A percentile compares a stretch with the other conserved stretches of the same genome.
Conservation (phyloP, 768 basidiomycete species). For the Amyloporia xantha region DNA sequence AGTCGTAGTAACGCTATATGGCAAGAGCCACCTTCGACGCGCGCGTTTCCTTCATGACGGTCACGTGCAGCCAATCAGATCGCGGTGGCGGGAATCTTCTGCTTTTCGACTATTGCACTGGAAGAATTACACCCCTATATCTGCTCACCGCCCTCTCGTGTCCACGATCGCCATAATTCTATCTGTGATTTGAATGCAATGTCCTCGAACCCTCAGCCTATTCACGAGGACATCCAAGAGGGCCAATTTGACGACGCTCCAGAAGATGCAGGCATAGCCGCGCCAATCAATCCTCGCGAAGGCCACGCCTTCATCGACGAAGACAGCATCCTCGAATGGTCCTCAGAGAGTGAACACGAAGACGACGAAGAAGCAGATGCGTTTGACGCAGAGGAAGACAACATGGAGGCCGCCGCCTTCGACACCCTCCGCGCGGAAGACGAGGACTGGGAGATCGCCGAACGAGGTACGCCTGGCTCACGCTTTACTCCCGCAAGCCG, state of each 20-base stretch:
- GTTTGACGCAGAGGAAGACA: conserved; percentile 34
- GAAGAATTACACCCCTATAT: no score
- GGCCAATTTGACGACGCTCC: conserved; percentile 63
- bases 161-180: no score
- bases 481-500: conserved; percentile 1
- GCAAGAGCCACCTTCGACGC: no score
- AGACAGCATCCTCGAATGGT: conserved; percentile 18
- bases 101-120: no score
- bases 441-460: conserved; percentile 85
- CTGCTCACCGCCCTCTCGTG: no score
- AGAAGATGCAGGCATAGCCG: conserved; percentile 7
- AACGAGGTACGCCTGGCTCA: conserved; percentile 52
- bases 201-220: no score
- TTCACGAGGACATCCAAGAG: conserved; percentile 32
- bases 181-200: background rate
- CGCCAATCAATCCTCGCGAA: conserved; percentile 21
- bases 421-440: conserved; percentile 63
- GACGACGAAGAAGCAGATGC: conserved; percentile 34
- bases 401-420: conserved; percentile 28
- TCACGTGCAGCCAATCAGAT: background rate
- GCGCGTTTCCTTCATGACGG: no score
- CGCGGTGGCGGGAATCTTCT: background rate
- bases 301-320: conserved; percentile 31
- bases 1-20: no score
- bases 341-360: conserved; percentile 28